phyloP scores from a whole-genome alignment of 2,329 filamentous ascomycete species.

The Penicillium sp. region DNA sequence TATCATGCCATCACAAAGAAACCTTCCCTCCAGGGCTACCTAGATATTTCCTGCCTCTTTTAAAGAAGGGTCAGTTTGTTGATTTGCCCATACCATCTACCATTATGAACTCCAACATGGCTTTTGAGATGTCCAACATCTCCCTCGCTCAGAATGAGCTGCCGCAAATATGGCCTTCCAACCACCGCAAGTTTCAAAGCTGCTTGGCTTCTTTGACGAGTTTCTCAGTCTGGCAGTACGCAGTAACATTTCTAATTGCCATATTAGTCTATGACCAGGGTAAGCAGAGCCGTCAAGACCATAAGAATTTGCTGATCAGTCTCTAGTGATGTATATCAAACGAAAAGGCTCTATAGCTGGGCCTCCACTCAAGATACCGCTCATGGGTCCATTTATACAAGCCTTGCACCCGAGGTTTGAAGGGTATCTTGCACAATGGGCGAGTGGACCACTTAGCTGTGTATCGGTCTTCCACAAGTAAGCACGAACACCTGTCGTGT shows the following conservation, averaged over 20 bases:
- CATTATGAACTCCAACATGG: constrained; percentile 5
- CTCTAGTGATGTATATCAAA: constrained; percentile 63
- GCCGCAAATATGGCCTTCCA: constrained; percentile 5
- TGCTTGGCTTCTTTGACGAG: not conserved
- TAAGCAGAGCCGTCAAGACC: constrained; percentile 43
- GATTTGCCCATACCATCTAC: not conserved
- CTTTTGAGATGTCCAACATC: constrained; percentile 6
- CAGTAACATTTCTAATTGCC: constrained; percentile 58
- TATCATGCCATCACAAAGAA: not conserved
- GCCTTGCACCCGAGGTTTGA: constrained; percentile 83
- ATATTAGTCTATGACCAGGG: constrained; percentile 79
- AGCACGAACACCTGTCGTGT: constrained; percentile 17
- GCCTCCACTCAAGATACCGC: constrained; percentile 67
- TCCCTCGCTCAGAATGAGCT: constrained; percentile 9
- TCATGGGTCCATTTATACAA: constrained; percentile 82
- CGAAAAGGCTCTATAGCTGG: constrained; percentile 70
- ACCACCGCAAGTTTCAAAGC: not conserved
- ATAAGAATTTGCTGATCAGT: not conserved
- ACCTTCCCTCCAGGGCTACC: not conserved
- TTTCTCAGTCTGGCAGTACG: constrained; percentile 43
- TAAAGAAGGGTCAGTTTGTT: not conserved
- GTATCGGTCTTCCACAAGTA: constrained; percentile 96
- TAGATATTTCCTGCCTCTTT: not conserved
- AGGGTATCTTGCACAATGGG: constrained; percentile 80
- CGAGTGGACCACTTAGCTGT: constrained; percentile 81